Conservation (phyloP, 352 stramenopile genomes). For the Nothophytophthora sp. region DNA sequence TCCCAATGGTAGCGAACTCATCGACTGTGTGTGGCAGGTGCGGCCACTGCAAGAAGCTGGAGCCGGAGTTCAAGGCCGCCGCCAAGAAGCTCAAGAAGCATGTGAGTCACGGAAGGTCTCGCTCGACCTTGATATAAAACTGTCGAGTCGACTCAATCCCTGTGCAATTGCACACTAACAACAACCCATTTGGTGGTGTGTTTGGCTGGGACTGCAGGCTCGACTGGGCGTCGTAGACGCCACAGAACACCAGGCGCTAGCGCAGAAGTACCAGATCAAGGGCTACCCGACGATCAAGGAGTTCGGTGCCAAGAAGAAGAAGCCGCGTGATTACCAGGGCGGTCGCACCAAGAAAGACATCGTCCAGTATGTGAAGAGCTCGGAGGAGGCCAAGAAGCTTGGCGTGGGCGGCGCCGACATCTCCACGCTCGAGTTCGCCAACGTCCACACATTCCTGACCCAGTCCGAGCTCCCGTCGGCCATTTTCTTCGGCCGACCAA, state of each 20-base stretch:
- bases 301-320: conserved; percentile 83
- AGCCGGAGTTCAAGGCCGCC: conserved; percentile 88
- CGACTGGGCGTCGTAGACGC: conserved; percentile 71
- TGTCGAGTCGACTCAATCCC: too few species aligned
- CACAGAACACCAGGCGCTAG: conserved; percentile 56
- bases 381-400: conserved; percentile 66
- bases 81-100: conserved; percentile 87
- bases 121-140: too few species aligned
- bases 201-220: conserved; percentile 38
- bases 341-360: conserved; percentile 65
- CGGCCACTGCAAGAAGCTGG: conserved; percentile 91
- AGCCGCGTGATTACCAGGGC: conserved; percentile 69
- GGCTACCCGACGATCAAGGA: conserved; percentile 87
- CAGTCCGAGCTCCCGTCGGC: conserved; percentile 52
- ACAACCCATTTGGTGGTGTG: neutral
- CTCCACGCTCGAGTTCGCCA: conserved; percentile 46
- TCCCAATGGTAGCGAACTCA: neutral
- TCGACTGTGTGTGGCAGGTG: conserved; percentile 45
- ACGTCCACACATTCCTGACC: conserved; percentile 60
- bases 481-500: conserved; percentile 65
- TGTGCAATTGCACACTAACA: too few species aligned
- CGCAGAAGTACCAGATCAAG: conserved; percentile 77
- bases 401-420: conserved; percentile 54
- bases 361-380: conserved; percentile 74
- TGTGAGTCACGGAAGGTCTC: too few species aligned